Conservation (phyloP, 768 basidiomycete genomes). For the Tricholoma furcatifolium region DNA sequence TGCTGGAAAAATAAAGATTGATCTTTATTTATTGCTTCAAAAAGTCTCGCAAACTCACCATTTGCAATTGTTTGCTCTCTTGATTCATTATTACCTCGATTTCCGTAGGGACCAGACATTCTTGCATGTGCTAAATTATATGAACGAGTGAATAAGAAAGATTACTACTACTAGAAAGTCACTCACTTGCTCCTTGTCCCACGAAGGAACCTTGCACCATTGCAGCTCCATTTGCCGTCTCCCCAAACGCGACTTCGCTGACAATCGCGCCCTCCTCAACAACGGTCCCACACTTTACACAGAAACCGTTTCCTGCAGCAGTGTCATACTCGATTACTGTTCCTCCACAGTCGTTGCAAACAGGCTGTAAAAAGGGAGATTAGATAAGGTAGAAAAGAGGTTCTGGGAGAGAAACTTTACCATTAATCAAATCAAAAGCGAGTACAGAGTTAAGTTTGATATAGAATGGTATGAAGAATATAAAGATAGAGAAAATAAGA, state of each 20-base stretch:
- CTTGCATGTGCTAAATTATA: slow-evolving; percentile 67
- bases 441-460: neutral
- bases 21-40: neutral
- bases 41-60: slow-evolving; percentile 45
- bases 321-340: slow-evolving; percentile 84
- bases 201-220: slow-evolving; percentile 96
- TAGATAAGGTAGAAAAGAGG: slow-evolving; percentile 8
- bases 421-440: slow-evolving; percentile 11
- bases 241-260: slow-evolving; percentile 93
- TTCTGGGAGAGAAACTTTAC: neutral
- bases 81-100: slow-evolving; percentile 76
- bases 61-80: slow-evolving; percentile 91
- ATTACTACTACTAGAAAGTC: slow-evolving; percentile 28
- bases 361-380: slow-evolving; percentile 33
- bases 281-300: slow-evolving; percentile 84
- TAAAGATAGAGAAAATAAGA: slow-evolving; percentile 13
- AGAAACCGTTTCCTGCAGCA: slow-evolving; percentile 83
- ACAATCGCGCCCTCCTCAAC: slow-evolving; percentile 93
- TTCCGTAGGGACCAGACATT: slow-evolving; percentile 81
- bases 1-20: slow-evolving; percentile 42
- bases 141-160: neutral
- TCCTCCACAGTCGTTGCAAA: slow-evolving; percentile 77
- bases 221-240: slow-evolving; percentile 87
- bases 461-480: slow-evolving; percentile 15
- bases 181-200: slow-evolving; percentile 80